phyloP scores from a whole-genome alignment of 768 basidiomycete genomes.

The Brasilioporus rufonigricans region DNA sequence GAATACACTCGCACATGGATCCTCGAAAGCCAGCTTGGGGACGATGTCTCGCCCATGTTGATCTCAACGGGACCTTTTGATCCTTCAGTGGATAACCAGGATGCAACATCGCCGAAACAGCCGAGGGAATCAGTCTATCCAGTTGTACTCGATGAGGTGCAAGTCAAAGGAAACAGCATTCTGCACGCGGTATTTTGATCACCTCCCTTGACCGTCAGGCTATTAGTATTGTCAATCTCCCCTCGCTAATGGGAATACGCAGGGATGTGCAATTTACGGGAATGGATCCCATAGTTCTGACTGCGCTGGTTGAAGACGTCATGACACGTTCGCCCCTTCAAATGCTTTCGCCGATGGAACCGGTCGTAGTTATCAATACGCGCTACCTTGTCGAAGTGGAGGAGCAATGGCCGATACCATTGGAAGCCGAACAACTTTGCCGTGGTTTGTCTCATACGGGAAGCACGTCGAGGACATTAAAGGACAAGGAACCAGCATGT shows the following conservation, averaged over 20 bases:
- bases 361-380: constrained; percentile 5
- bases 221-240: constrained; percentile 16
- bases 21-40: neutral
- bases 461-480: neutral
- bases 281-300: neutral
- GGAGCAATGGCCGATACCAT: neutral
- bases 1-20: neutral
- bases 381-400: neutral
- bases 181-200: neutral
- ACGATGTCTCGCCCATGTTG: neutral
- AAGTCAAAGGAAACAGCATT: neutral
- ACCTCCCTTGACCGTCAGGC: neutral
- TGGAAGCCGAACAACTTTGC: neutral
- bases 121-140: no score
- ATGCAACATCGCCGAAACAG: neutral
- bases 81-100: neutral
- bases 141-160: neutral
- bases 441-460: neutral
- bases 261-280: neutral
- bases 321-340: constrained; percentile 14
- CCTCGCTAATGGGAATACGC: neutral
- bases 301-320: constrained; percentile 3
- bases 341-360: neutral
- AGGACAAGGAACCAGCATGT: neutral
- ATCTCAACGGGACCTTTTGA: neutral